Evolutionary conservation across 306 rosid species (phyloP).

Genomic region (Cucumis melo): DNA sequence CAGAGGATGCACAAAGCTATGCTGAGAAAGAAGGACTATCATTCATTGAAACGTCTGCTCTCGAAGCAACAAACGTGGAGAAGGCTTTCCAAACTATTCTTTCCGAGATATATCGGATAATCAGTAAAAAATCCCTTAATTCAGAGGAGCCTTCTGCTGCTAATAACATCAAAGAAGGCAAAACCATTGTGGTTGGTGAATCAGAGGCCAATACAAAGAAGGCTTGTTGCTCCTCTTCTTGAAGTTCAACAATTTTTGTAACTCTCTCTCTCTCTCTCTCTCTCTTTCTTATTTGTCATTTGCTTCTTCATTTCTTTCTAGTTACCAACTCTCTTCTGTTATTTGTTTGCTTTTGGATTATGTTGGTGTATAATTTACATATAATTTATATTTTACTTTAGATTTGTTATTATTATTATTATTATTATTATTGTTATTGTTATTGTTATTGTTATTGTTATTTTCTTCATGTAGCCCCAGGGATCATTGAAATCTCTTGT

Average conservation of each 20-base stretch:
- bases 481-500: background rate
- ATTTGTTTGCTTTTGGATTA: conserved; percentile 1
- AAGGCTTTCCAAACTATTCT: conserved; percentile 88
- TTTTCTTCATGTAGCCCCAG: background rate
- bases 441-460: background rate
- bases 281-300: background rate
- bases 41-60: conserved; percentile 88
- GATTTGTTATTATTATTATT: background rate
- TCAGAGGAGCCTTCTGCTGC: conserved; percentile 32
- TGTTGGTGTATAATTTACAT: conserved; percentile 1
- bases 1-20: conserved; percentile 76
- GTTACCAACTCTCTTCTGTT: background rate
- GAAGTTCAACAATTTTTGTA: conserved; percentile 7
- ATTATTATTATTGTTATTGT: background rate
- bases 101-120: conserved; percentile 56
- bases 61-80: conserved; percentile 75
- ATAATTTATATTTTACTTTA: conserved; percentile 4
- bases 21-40: conserved; percentile 85
- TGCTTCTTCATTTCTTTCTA: background rate
- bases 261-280: background rate
- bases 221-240: conserved; percentile 72
- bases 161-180: conserved; percentile 46
- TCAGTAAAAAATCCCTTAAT: conserved; percentile 74
- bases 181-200: conserved; percentile 44
- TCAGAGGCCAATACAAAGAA: conserved; percentile 41